These are phyloP conservation scores for Plectosphaerella cucumerina DNA, from an alignment of 2,329 filamentous ascomycete species.

Conservation along the genomic window DNA sequence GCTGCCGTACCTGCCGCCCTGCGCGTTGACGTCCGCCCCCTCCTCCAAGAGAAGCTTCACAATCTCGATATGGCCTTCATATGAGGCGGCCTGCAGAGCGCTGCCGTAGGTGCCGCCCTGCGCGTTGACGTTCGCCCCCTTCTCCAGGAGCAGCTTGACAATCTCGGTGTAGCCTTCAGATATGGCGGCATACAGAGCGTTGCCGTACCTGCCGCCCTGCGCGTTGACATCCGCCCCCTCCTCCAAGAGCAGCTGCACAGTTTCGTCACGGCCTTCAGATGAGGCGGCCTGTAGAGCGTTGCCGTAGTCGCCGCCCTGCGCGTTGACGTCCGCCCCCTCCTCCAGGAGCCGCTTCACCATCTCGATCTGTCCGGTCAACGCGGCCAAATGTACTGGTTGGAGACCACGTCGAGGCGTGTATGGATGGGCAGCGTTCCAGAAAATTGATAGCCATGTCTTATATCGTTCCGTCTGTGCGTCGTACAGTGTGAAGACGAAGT, in stretches of 20 bases:
- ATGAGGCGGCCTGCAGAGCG: too few species aligned
- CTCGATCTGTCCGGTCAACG: not conserved
- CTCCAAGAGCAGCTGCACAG: too few species aligned
- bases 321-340: conserved; percentile 1
- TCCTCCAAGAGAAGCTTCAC: too few species aligned
- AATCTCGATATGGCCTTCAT: too few species aligned
- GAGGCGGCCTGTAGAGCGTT: too few species aligned
- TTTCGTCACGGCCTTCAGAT: too few species aligned
- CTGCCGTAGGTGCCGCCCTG: too few species aligned
- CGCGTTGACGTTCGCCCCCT: too few species aligned
- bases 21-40: too few species aligned
- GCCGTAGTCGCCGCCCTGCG: too few species aligned
- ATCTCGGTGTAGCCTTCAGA: not conserved
- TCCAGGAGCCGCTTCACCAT: not conserved
- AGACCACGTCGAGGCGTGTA: not conserved
- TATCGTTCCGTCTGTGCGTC: not conserved
- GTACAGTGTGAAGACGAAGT: not conserved
- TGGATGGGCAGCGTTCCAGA: not conserved
- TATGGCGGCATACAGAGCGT: not conserved
- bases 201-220: not conserved
- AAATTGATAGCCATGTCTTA: not conserved
- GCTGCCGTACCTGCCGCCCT: too few species aligned
- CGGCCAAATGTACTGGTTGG: not conserved
- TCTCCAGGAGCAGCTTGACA: not conserved
- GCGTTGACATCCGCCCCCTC: too few species aligned